Evolutionary conservation across 768 basidiomycete genomes (phyloP).

Genomic region (Mycena galopus): DNA sequence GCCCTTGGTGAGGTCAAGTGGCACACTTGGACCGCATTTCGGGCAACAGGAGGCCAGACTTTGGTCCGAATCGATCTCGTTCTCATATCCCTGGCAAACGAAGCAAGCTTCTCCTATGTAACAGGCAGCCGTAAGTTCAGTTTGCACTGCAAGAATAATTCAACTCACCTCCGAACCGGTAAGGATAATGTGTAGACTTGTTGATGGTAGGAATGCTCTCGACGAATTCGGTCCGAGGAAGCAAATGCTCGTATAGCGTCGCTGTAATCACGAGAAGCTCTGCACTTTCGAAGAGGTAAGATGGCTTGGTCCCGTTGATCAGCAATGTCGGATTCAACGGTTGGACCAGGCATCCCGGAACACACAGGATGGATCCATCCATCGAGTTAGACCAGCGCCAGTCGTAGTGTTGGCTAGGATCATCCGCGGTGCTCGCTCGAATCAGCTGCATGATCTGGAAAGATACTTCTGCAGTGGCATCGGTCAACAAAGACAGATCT

Average conservation of each 20-base stretch:
- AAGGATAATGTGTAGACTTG: neutral
- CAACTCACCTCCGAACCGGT: neutral
- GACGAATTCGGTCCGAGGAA: neutral
- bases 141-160: too few relatives aligned
- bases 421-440: neutral
- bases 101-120: constrained; percentile 2
- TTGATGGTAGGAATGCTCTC: neutral
- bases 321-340: neutral
- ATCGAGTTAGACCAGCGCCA: constrained; percentile 4
- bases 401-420: neutral
- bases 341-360: constrained; percentile 3
- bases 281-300: constrained; percentile 2
- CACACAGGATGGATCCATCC: neutral
- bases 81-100: neutral
- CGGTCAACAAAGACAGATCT: neutral
- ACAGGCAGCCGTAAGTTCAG: too few relatives aligned
- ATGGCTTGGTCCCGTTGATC: neutral
- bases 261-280: neutral
- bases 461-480: neutral
- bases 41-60: neutral
- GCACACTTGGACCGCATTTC: neutral
- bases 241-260: neutral
- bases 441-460: constrained; percentile 4
- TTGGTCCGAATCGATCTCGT: neutral
- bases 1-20: neutral